A percentile compares a stretch with the other conserved stretches of the same genome.
Evolutionary conservation across 495 filamentous ascomycete species (phyloP).

Genomic region (Annulohypoxylon nitens): DNA sequence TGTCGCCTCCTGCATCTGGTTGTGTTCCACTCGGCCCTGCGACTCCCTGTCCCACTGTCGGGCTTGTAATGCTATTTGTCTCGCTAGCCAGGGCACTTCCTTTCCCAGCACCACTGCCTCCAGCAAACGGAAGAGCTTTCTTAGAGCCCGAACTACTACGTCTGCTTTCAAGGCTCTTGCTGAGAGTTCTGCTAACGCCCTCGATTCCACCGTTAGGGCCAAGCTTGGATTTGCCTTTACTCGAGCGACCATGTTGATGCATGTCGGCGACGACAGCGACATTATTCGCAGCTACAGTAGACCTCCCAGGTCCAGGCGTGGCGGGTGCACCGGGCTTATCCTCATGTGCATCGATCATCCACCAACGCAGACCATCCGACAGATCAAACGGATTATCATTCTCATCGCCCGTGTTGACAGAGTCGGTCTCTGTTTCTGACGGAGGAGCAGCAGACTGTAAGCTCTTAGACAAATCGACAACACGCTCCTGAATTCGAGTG

Average conservation of each 20-base stretch:
- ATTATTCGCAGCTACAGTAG: slow-evolving; percentile 88
- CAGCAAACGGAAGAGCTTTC: slow-evolving; percentile 68
- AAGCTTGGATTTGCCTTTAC: slow-evolving; percentile 63
- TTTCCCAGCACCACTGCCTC: slow-evolving; percentile 53
- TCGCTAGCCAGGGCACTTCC: slow-evolving; percentile 63
- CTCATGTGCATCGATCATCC: slow-evolving; percentile 90
- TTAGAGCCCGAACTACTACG: slow-evolving; percentile 86
- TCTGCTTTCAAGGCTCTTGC: slow-evolving; percentile 88
- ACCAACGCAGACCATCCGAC: slow-evolving; percentile 96
- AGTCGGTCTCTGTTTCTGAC: slow-evolving; percentile 54
- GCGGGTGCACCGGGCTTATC: slow-evolving; percentile 95
- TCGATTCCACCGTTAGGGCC: slow-evolving; percentile 67
- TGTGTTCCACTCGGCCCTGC: slow-evolving; percentile 37
- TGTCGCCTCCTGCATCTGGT: slow-evolving; percentile 33
- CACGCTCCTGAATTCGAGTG: slow-evolving; percentile 88
- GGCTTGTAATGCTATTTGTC: slow-evolving; percentile 64
- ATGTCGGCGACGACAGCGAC: slow-evolving; percentile 79
- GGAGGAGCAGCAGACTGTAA: slow-evolving; percentile 52
- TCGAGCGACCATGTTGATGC: slow-evolving; percentile 65
- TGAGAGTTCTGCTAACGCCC: slow-evolving; percentile 80
- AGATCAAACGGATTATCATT: slow-evolving; percentile 99
- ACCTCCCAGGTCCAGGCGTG: slow-evolving; percentile 88
- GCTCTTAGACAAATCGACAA: slow-evolving; percentile 90
- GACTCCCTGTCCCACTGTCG: slow-evolving; percentile 45
- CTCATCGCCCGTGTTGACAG: slow-evolving; percentile 70